Base-by-base conservation (phyloP, 495 filamentous ascomycete species). In the Entonaema liquescens region DNA sequence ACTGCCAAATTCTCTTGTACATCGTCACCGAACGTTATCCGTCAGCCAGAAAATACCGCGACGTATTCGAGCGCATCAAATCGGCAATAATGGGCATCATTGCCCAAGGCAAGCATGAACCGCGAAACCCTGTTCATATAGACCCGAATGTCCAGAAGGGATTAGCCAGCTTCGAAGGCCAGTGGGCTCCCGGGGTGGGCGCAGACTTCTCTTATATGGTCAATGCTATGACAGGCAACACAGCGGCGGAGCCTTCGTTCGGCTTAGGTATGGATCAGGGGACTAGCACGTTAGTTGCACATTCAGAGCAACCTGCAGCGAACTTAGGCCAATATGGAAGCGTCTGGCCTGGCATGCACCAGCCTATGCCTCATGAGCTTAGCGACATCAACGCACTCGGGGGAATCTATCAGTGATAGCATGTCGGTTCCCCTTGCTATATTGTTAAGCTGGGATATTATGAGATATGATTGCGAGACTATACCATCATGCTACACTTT, bases 31-130 rank as follows among this genome's bases (percentile, higher is more conserved):
- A 87, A 56, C 79, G 83, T 31, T 84, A 83, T 28, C 78, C 80
- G 5, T 85, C 81, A 73, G 83, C 85, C 0, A 83, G 85, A 59
- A 84, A 84, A 59, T 86, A 86, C 75, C 83, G 85, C 19, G 84
- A 87, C 60, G 79, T 85, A 0, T 87, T 87, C 69, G 85, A 87
- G 59, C 71, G 75, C 50, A 73, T 79, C 13, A 79, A 77, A 57
- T 68, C 71, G n/a, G 68, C 73, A 0, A 72, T 79, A 29, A 59
- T 77, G 52, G 59, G 54, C 29, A 66, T 72, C 13, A 77, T 77
- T n/a, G 42, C 74, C 0, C 70, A 76, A 31, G 77, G 72, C 21
- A 75, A 79, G 54, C 75, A 79, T 40, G 59, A 73, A 54, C 77
- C 77, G 5, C 65, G 75, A 38, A 74, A 74, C 31, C 75, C 75